Evolutionary conservation across 371 early-diverging fungal species (phyloP).

Genomic region (Syncephalis plumigaleata): DNA sequence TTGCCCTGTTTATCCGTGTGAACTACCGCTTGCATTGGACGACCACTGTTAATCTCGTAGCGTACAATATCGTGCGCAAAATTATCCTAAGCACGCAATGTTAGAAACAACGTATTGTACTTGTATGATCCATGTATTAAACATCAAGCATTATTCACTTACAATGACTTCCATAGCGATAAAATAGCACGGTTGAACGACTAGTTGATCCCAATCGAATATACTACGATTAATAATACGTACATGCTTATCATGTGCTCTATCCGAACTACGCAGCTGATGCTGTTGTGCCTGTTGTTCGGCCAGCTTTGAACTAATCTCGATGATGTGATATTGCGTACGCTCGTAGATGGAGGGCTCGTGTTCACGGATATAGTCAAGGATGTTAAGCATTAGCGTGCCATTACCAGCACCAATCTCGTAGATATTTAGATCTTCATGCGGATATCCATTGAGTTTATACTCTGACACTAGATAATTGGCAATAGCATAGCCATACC

Average conservation of each 20-base stretch:
- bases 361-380: slow-evolving; percentile 61
- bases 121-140: too few species aligned
- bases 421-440: slow-evolving; percentile 62
- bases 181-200: slow-evolving; percentile 65
- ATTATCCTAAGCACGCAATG: too few species aligned
- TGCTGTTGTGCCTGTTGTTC: slow-evolving; percentile 43
- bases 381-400: slow-evolving; percentile 80
- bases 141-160: too few species aligned
- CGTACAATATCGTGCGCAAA: slow-evolving; percentile 89
- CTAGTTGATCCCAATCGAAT: slow-evolving; percentile 73
- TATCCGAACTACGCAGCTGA: slow-evolving; percentile 18
- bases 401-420: slow-evolving; percentile 97
- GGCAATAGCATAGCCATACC: slow-evolving; percentile 84
- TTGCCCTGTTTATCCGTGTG: slow-evolving; percentile 64
- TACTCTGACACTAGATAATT: slow-evolving; percentile 70
- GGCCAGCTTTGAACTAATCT: slow-evolving; percentile 72
- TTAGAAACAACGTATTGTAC: too few species aligned
- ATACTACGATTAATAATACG: slow-evolving; percentile 75
- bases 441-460: slow-evolving; percentile 34
- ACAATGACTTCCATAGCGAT: slow-evolving; percentile 87
- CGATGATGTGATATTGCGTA: slow-evolving; percentile 78
- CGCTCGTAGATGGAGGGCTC: slow-evolving; percentile 64
- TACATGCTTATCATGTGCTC: slow-evolving; percentile 30
- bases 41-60: slow-evolving; percentile 48
- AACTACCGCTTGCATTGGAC: slow-evolving; percentile 68